phyloP scores from a whole-genome alignment of 345 rosid genomes.

The Rhizophora mangle region DNA sequence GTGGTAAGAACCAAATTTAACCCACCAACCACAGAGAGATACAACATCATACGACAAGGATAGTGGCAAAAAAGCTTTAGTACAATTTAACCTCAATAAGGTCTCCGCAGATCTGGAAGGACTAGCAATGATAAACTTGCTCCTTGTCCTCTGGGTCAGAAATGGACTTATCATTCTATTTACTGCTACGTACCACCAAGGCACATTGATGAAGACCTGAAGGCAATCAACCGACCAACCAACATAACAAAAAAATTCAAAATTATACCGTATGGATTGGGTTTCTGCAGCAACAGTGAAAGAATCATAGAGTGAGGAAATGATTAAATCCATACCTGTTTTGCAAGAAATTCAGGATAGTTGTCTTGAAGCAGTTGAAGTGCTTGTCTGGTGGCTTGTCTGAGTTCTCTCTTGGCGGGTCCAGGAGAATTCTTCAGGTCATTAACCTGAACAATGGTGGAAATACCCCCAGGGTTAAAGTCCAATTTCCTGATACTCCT shows the following conservation, averaged over 20 bases:
- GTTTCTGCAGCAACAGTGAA: neutral
- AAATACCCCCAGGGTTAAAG: conserved; percentile 23
- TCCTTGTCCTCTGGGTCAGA: conserved; percentile 31
- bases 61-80: neutral
- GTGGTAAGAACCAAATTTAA: neutral
- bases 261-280: too few relatives aligned
- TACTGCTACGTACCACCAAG: conserved; percentile 34
- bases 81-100: conserved; percentile 19
- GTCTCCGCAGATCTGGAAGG: conserved; percentile 31
- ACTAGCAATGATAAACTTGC: conserved; percentile 29
- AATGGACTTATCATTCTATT: conserved; percentile 32
- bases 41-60: neutral
- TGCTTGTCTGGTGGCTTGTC: conserved; percentile 29
- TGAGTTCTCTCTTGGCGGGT: conserved; percentile 26
- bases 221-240: neutral
- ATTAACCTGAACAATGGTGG: conserved; percentile 30
- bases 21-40: neutral
- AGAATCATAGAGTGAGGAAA: neutral
- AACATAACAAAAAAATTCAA: neutral
- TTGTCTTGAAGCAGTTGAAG: conserved; percentile 31
- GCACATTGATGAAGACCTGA: conserved; percentile 33
- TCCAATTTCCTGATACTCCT: conserved; percentile 26
- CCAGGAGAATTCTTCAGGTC: conserved; percentile 36
- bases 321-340: conserved; percentile 14
- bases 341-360: conserved; percentile 36